Percentiles rank a stretch among this genome's conserved stretches.
These are phyloP conservation scores for Adenanthera pavonina DNA, from an alignment of 306 rosid genomes.

Conservation along the genomic window DNA sequence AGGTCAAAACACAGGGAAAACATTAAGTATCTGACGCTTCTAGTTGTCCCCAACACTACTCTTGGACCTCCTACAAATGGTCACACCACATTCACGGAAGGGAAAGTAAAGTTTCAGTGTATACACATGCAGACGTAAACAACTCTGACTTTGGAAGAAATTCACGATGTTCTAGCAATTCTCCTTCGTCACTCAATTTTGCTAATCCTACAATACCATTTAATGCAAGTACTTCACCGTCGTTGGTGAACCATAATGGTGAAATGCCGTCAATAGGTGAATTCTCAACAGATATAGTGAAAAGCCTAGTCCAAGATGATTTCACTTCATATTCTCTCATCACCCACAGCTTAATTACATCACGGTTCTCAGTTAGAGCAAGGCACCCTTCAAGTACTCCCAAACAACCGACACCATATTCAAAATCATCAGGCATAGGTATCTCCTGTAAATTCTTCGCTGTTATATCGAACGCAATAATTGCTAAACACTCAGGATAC, in stretches of 20 bases:
- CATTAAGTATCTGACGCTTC: not conserved
- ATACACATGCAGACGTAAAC: not conserved
- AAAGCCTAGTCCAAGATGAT: slow-evolving; percentile 6
- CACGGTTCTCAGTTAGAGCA: not conserved
- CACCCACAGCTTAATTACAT: slow-evolving; percentile 2
- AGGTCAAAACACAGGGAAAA: not conserved
- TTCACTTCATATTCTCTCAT: slow-evolving; percentile 23
- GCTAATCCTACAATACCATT: not conserved
- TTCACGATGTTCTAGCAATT: not conserved
- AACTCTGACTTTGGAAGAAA: not conserved
- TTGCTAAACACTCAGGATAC: not conserved
- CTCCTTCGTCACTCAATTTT: not conserved
- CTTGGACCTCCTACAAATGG: not conserved
- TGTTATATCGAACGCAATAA: not conserved
- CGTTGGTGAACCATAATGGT: slow-evolving; percentile 12
- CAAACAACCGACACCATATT: not conserved
- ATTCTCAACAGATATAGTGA: not conserved
- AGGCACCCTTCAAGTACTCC: not conserved
- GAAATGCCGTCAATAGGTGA: not conserved
- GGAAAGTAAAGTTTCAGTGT: slow-evolving; percentile 5
- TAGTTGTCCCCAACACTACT: no score
- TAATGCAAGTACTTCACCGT: not conserved
- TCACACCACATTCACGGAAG: not conserved
- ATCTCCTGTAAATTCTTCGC: not conserved
- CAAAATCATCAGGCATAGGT: slow-evolving; percentile 2